Conservation (phyloP, 202 grass and related monocot genomes). For the Bolboschoenoplectus hybrid region DNA sequence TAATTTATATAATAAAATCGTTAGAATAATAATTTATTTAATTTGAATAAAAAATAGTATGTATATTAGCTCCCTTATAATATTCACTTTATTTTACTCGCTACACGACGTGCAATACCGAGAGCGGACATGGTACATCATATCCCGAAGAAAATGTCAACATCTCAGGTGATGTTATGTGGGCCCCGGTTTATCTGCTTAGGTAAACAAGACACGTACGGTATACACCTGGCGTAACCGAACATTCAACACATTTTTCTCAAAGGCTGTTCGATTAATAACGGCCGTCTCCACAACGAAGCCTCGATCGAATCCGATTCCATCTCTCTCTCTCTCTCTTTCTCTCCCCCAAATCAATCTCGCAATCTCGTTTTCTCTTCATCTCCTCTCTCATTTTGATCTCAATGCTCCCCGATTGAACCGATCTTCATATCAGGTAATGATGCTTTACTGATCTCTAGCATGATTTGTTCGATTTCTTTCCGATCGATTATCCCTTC, state of each 20-base stretch:
- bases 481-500: background rate
- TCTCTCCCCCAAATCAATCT: conserved; percentile 17
- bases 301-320: background rate
- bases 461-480: background rate
- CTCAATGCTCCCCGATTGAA: background rate
- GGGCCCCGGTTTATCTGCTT: background rate
- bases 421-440: conserved; percentile 14
- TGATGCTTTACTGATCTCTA: background rate
- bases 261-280: background rate
- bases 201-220: background rate
- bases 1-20: too few species aligned
- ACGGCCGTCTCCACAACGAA: background rate
- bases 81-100: too few species aligned
- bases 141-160: too few species aligned
- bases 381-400: background rate
- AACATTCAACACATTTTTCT: background rate
- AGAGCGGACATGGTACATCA: too few species aligned
- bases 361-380: background rate
- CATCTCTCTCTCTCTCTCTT: too few species aligned
- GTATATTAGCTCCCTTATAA: too few species aligned
- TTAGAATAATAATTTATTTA: too few species aligned
- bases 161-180: background rate
- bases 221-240: background rate
- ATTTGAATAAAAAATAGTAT: too few species aligned
- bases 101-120: too few species aligned